Conservation (phyloP, 208 protist genomes). For the Acanthamoeba royreba region DNA sequence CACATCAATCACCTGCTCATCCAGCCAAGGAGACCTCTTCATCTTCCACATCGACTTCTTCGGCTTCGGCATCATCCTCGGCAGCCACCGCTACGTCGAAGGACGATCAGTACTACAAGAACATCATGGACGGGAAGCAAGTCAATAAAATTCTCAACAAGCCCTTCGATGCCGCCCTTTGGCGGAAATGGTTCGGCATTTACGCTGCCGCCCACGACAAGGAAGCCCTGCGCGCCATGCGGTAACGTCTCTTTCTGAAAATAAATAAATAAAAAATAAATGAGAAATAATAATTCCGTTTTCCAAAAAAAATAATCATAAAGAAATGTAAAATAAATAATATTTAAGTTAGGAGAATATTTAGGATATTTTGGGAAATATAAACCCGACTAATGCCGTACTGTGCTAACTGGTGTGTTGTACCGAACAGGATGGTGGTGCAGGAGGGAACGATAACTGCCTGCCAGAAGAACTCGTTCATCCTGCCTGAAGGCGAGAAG, state of each 20-base stretch:
- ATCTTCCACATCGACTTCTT: neutral
- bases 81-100: too few relatives aligned
- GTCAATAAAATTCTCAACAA: neutral
- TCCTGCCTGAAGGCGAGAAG: neutral
- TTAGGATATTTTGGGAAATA: too few relatives aligned
- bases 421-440: neutral
- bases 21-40: too few relatives aligned
- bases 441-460: neutral
- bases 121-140: neutral
- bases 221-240: neutral
- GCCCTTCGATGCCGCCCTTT: neutral
- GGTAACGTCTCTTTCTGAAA: neutral
- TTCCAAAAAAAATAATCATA: too few relatives aligned
- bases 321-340: too few relatives aligned
- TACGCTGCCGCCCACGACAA: neutral
- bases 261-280: neutral
- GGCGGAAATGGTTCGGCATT: neutral
- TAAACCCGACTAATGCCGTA: too few relatives aligned
- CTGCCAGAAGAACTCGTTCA: neutral
- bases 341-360: too few relatives aligned
- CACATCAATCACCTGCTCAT: too few relatives aligned
- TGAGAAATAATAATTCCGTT: too few relatives aligned
- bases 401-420: too few relatives aligned
- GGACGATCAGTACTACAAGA: neutral
- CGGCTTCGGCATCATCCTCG: neutral